These are phyloP conservation scores for Marasmius sp. DNA, from an alignment of 1,284 basidiomycete genomes.

Conservation along the genomic window DNA sequence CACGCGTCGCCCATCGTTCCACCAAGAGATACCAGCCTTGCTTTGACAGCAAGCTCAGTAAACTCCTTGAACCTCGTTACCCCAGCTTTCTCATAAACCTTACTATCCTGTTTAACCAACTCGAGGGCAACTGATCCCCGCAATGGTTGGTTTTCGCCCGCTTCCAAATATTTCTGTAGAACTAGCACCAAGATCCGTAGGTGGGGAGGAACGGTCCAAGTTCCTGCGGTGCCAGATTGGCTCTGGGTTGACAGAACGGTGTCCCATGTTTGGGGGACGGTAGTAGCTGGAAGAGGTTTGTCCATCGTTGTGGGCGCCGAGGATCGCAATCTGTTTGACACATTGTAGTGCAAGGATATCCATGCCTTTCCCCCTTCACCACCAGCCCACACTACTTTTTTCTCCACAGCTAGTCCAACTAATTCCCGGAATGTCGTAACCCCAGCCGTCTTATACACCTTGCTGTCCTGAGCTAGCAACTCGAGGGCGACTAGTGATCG, in stretches of 20 bases:
- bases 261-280: neutral
- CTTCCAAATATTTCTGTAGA: constrained; percentile 23
- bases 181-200: constrained; percentile 12
- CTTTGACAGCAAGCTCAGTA: constrained; percentile 40
- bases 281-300: too few species aligned
- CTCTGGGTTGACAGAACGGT: neutral
- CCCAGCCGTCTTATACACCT: too few species aligned
- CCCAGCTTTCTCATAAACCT: constrained; percentile 42
- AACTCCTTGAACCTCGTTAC: constrained; percentile 47
- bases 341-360: too few species aligned
- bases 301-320: too few species aligned
- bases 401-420: too few species aligned
- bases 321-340: too few species aligned
- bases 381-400: too few species aligned
- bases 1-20: constrained; percentile 41
- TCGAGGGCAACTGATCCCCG: constrained; percentile 39
- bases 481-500: too few species aligned
- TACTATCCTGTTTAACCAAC: constrained; percentile 32
- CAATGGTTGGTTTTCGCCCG: constrained; percentile 33
- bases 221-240: neutral
- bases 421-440: too few species aligned
- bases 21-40: constrained; percentile 48
- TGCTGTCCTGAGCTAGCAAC: too few species aligned
- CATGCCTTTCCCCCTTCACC: too few species aligned
- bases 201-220: neutral